Evolutionary conservation across 2,329 filamentous ascomycete species (phyloP).

Genomic region (Cordyceps pruinosa): DNA sequence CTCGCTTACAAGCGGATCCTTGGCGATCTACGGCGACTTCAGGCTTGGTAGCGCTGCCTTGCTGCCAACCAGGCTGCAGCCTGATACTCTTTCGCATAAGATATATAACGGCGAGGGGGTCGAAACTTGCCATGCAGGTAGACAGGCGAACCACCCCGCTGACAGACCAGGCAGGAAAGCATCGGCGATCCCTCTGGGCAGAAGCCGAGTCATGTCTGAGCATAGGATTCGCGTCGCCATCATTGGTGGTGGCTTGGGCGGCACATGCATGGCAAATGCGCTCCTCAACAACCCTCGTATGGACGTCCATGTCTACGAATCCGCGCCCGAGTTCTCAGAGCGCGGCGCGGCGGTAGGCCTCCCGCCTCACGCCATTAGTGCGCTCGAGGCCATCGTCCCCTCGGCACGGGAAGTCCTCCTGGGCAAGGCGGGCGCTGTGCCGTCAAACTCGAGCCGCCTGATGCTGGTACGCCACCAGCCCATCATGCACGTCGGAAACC

Average conservation of each 20-base stretch:
- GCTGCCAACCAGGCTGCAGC: too few species aligned
- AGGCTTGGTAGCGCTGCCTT: too few species aligned
- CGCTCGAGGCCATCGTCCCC: slow-evolving; percentile 14
- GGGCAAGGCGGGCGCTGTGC: slow-evolving; percentile 15
- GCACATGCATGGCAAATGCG: slow-evolving; percentile 17
- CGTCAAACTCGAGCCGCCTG: slow-evolving; percentile 13
- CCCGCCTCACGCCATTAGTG: slow-evolving; percentile 12
- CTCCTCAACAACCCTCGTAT: slow-evolving; percentile 15
- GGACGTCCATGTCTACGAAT: slow-evolving; percentile 19
- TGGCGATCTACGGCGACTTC: too few species aligned
- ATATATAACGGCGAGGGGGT: too few species aligned
- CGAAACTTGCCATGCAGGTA: too few species aligned
- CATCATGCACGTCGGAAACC: too few species aligned
- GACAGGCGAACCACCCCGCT: too few species aligned
- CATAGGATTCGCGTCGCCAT: slow-evolving; percentile 16
- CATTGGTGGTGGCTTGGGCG: slow-evolving; percentile 19
- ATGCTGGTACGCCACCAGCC: neutral
- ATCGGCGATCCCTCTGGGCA: neutral
- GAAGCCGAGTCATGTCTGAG: neutral
- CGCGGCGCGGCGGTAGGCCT: slow-evolving; percentile 20
- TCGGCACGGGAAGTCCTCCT: slow-evolving; percentile 11
- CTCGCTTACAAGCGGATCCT: too few species aligned
- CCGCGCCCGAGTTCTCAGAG: slow-evolving; percentile 18
- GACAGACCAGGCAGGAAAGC: too few species aligned
- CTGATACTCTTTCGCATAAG: too few species aligned